A percentile compares a stretch with the other conserved stretches of the same genome.
phyloP scores from a whole-genome alignment of 176 grass and related monocot genomes.

The Triticum aestivum region IWGSC_CS_RefSeq_v2.1 NC_057803.1:534271366-534271865 shows the following conservation, averaged over 20 bases:
- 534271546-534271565: not conserved
- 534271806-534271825: not conserved
- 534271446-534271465: not conserved
- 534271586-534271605: not conserved
- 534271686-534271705: not conserved
- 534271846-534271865: not conserved
- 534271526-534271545: constrained; percentile 16
- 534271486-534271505: not conserved
- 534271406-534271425: not conserved
- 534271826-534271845: not conserved
- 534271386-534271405: not conserved
- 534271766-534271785: not conserved
- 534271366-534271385: not conserved
- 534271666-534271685: too few relatives aligned
- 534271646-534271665: too few relatives aligned
- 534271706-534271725: not conserved
- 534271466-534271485: not conserved
- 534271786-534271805: not conserved
- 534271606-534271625: not conserved
- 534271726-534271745: not conserved
- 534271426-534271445: not conserved
- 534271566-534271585: not conserved
- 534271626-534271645: too few relatives aligned
- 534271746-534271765: not conserved
- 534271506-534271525: not conserved